Evolutionary conservation across 805 yeast genomes (phyloP).

Genomic region (Kodamaea neixiangensis): DNA sequence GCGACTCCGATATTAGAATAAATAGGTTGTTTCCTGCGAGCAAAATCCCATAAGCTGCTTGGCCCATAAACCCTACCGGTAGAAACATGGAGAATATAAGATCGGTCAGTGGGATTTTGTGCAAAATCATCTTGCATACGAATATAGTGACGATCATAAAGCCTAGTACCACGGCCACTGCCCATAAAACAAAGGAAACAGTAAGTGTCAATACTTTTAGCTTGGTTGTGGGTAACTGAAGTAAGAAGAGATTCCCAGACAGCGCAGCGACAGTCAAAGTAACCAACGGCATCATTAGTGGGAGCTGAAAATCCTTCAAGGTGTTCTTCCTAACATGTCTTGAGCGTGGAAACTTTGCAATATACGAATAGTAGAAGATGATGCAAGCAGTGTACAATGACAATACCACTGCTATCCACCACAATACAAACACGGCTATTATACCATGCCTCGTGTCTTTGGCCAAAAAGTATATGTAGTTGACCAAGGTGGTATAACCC

Average conservation of each 20-base stretch:
- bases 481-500: conserved; percentile 71
- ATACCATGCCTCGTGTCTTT: conserved; percentile 40
- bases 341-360: conserved; percentile 31
- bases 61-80: conserved; percentile 84
- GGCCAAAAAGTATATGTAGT: conserved; percentile 51
- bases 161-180: conserved; percentile 67
- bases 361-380: conserved; percentile 51
- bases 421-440: conserved; percentile 56
- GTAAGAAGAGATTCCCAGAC: conserved; percentile 57
- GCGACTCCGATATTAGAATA: conserved; percentile 18
- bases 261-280: conserved; percentile 77
- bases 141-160: conserved; percentile 53
- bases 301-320: conserved; percentile 47
- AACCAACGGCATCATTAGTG: conserved; percentile 72
- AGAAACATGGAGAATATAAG: conserved; percentile 65
- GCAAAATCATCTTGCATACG: conserved; percentile 57
- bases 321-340: conserved; percentile 15
- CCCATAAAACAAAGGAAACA: conserved; percentile 62
- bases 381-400: conserved; percentile 63
- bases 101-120: conserved; percentile 58
- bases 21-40: conserved; percentile 49
- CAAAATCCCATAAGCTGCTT: conserved; percentile 72
- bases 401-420: conserved; percentile 68
- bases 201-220: conserved; percentile 55
- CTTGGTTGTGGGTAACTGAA: conserved; percentile 40